Evolutionary conservation across 768 basidiomycete species (phyloP), one percentile per base, ranked within the genome.

Genomic region (Lactifluus subvellereus): DNA sequence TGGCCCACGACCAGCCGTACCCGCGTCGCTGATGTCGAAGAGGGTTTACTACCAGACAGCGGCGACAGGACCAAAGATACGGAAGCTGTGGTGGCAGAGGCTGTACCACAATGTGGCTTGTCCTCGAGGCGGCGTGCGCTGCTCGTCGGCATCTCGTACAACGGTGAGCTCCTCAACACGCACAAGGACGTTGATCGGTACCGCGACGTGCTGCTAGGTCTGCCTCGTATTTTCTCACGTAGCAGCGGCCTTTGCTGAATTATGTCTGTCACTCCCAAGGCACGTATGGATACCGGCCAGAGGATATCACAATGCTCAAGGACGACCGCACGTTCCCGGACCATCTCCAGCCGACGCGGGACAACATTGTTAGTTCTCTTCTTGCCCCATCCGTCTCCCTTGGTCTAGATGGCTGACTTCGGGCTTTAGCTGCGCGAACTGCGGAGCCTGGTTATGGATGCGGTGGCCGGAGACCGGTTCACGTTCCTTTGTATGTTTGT

Each of bases 401-500:
- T 49, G 47, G 9, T 27, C n/a, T 50, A 22, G 33, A 20, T 27
- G 40, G 16, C 32, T 40, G 37, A 35, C 54, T 33, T 50, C 20
- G 6, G 9, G 13, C 27, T 32, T 42, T 51, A 64, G 63, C 33
- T 64, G 38, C 57, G 63, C 35, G 64, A 68, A 43, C 60, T 71
- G 32, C 43, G 59, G 43, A 35, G 20, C n/a, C 61, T 69, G 14
- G 65, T 70, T 13, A 20, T 43, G 27, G 65, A 68, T 51, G 71
- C 64, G 20, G 56, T 61, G 35, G 33, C 65, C 13, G 71, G 70
- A 7, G 72, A 73, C 45, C 62, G 57, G 13, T 66, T 70, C 43
- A 66, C 61, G 45, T 72, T 72, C 54, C 61, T 71, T 45, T 73
- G 72, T 73, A 49, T 27, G 70, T 64, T 14, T 38, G 9, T 8